Evolutionary conservation across 192 early-diverging fungal species (phyloP).

Genomic region (Mortierella antarctica): DNA sequence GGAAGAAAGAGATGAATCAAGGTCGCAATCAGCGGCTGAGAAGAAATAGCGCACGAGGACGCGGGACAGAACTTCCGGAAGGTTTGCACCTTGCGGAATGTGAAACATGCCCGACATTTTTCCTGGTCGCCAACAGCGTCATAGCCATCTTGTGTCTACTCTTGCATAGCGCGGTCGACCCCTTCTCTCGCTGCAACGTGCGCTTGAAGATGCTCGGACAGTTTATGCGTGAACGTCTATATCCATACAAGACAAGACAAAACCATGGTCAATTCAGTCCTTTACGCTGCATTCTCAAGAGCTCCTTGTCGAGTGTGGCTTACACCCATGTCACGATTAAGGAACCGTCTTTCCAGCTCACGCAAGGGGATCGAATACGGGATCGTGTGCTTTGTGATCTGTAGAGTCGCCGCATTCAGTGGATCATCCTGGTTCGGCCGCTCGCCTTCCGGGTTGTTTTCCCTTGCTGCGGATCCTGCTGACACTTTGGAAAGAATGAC

Average conservation of each 20-base stretch:
- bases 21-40: no score
- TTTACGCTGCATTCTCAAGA: background rate
- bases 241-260: no score
- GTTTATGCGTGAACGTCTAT: slow-evolving; percentile 28
- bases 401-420: background rate
- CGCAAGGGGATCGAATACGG: slow-evolving; percentile 60
- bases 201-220: slow-evolving; percentile 41
- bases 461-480: slow-evolving; percentile 15
- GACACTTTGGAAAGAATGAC: slow-evolving; percentile 18
- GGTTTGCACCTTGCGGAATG: no score
- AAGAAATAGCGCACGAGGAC: no score
- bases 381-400: slow-evolving; percentile 59
- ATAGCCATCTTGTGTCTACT: background rate
- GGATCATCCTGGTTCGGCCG: background rate
- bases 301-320: background rate
- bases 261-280: background rate
- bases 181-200: slow-evolving; percentile 22
- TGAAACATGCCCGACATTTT: no score
- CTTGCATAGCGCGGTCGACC: no score
- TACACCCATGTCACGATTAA: slow-evolving; percentile 59
- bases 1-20: no score
- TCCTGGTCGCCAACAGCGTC: background rate
- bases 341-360: slow-evolving; percentile 44
- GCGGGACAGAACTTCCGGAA: no score
- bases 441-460: background rate